Evolutionary conservation across 345 rosid species (phyloP), one percentile per base, ranked within the genome.

Genomic region (Citrus hindsii): DNA sequence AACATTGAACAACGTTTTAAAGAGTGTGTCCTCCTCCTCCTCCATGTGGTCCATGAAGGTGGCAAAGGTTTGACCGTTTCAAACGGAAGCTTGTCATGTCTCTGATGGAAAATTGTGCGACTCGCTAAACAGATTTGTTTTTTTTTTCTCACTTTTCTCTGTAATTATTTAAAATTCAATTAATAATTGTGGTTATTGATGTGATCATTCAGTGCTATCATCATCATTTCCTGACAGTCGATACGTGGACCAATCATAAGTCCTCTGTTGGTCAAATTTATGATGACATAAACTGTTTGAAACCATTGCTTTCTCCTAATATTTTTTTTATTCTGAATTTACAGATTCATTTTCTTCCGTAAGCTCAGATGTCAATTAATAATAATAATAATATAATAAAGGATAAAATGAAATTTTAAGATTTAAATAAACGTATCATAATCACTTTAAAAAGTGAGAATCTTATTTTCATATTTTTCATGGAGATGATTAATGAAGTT

Each of bases 401-500:
- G 0, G 0, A 5, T 35, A 5, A 5, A 35, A 32, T 32, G 0
- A 32, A 35, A 35, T 35, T 35, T 33, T 35, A 35, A 35, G 0
- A 6, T 35, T 5, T 35, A 35, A 35, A 33, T 33, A 33, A 33
- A 5, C 1, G 0, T 33, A 33, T 5, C 0, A 5, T 33, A 33
- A 33, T 5, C 0, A 33, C 2, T 10, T 35, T 5, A 35, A 0
- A 1, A 0, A 35, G 0, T 6, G 1, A 35, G 0, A 35, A 35
- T 6, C 7, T 35, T 7, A 0, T 35, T 0, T 5, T 5, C 0
- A 35, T 0, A 1, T 35, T 35, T 5, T 5, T 1, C 0, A 35
- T 35, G 0, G 0, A 0, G 0, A 35, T 35, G 0, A 5, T 35
- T 35, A 35, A 0, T 35, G 1, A 0, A 5, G 1, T 35, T 35